These are phyloP conservation scores for Epichloe scottii DNA, from an alignment of 2,329 filamentous ascomycete species.

Conservation along the genomic window DNA sequence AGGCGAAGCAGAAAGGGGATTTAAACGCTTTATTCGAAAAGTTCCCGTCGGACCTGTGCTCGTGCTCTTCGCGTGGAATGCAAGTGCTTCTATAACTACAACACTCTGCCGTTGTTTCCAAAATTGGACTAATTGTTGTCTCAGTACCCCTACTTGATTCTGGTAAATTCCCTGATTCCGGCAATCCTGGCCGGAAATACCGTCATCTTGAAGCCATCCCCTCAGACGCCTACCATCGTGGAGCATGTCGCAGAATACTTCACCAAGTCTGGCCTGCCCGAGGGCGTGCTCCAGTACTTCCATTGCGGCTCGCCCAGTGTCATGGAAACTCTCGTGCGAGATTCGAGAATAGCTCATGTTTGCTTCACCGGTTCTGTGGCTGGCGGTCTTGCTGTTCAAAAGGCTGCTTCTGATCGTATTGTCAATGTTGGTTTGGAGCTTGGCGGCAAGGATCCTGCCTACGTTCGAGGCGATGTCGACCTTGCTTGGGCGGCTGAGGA, in stretches of 20 bases:
- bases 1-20: conserved; percentile 75
- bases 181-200: conserved; percentile 84
- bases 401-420: conserved; percentile 70
- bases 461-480: conserved; percentile 76
- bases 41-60: conserved; percentile 78
- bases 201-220: conserved; percentile 88
- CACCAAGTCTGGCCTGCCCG: conserved; percentile 64
- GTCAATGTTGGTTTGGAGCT: conserved; percentile 83
- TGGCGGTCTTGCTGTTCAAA: conserved; percentile 74
- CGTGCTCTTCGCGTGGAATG: conserved; percentile 92
- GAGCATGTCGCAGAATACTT: conserved; percentile 75
- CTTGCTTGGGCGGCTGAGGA: conserved; percentile 83
- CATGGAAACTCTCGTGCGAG: conserved; percentile 67
- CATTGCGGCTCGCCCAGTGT: conserved; percentile 69
- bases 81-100: conserved; percentile 31
- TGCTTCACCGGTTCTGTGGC: conserved; percentile 93
- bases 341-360: conserved; percentile 65
- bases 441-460: conserved; percentile 90
- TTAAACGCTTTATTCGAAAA: conserved; percentile 82
- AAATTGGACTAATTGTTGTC: conserved; percentile 2
- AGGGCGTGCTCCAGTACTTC: conserved; percentile 81
- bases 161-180: conserved; percentile 84
- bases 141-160: conserved; percentile 87
- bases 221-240: conserved; percentile 84
- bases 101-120: not conserved